Evolutionary conservation across 306 rosid species (phyloP), one percentile per base, ranked within the genome.

Genomic region (Gastrolobium villosum): DNA sequence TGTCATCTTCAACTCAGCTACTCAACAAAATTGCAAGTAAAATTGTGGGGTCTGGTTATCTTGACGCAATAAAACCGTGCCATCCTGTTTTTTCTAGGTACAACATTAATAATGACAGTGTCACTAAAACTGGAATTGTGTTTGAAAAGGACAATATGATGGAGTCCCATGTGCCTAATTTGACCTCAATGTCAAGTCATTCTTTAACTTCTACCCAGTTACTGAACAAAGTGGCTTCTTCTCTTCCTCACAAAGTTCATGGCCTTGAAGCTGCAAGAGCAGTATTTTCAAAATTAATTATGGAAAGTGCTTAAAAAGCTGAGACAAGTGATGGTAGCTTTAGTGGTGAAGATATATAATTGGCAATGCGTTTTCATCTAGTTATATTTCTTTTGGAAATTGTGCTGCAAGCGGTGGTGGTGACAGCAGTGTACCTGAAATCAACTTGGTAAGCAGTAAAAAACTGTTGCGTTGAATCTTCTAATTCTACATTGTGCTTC

Each of bases 181-280:
- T 59, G 20, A 15, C 37, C 61, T 31, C 60, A 4, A 41, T 65
- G n/a, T 10, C 62, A 36, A 37, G 10, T 28, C 43, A 64, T 11
- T 31, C 11, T 34, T 65, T 7, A 20, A 50, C 73, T 64, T 76
- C 73, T 50, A 54, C 54, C 6, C n/a, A 52, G 41, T 4, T 76
- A 30, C 56, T 76, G 4, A 76, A 76, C 81, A 76, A 76, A 46
- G 65, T 76, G 81, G 81, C 74, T 44, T 65, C 73, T 65, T 65
- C 65, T 2, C 45, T 76, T 7, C 69, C 65, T 52, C 72, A 11
- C 6, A 64, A 37, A 62, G 48, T 35, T 45, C 5, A 6, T 3
- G 57, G 62, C 50, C 61, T 44, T 61, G 71, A 35, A 49, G 72
- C 80, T 50, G 65, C 54, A 65, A 76, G 44, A 50, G 65, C 43